Conservation (phyloP, 495 filamentous ascomycete species). For the Xylaria longipes region DNA sequence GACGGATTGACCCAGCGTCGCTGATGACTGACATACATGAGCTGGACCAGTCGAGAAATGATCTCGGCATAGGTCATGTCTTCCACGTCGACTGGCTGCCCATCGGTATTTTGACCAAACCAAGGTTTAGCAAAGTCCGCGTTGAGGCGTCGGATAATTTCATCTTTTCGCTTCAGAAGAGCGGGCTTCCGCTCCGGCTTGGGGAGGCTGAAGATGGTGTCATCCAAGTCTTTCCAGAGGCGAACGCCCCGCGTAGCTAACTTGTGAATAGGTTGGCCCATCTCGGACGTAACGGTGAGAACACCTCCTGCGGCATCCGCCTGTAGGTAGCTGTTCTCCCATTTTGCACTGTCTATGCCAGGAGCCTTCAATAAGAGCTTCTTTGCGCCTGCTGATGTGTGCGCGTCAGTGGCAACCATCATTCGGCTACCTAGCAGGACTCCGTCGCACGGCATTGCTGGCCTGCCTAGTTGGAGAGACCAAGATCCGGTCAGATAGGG, state of each 20-base stretch:
- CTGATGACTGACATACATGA: constrained; percentile 85
- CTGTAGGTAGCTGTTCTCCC: constrained; percentile 77
- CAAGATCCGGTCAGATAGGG: constrained; percentile 77
- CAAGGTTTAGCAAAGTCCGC: constrained; percentile 88
- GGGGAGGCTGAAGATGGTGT: constrained; percentile 84
- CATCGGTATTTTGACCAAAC: constrained; percentile 77
- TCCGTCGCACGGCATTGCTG: constrained; percentile 81
- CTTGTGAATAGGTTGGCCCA: constrained; percentile 91
- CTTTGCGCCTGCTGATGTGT: constrained; percentile 81
- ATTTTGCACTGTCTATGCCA: constrained; percentile 76
- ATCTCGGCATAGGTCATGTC: constrained; percentile 91
- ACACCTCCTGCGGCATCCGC: constrained; percentile 78
- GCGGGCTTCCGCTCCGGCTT: constrained; percentile 80
- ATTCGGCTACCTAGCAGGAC: constrained; percentile 75
- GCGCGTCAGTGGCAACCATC: constrained; percentile 81
- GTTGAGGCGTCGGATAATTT: constrained; percentile 86
- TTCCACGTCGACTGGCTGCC: constrained; percentile 77
- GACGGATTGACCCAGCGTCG: constrained; percentile 80
- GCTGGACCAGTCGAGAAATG: constrained; percentile 77
- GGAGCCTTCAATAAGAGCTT: constrained; percentile 79
- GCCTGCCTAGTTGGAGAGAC: constrained; percentile 71
- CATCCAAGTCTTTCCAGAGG: constrained; percentile 87
- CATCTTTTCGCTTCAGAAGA: constrained; percentile 76
- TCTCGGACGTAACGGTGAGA: constrained; percentile 83
- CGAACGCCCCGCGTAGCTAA: constrained; percentile 80